Evolutionary conservation across 2,329 filamentous ascomycete species (phyloP).

Genomic region (Neopestalotiopsis sp.): DNA sequence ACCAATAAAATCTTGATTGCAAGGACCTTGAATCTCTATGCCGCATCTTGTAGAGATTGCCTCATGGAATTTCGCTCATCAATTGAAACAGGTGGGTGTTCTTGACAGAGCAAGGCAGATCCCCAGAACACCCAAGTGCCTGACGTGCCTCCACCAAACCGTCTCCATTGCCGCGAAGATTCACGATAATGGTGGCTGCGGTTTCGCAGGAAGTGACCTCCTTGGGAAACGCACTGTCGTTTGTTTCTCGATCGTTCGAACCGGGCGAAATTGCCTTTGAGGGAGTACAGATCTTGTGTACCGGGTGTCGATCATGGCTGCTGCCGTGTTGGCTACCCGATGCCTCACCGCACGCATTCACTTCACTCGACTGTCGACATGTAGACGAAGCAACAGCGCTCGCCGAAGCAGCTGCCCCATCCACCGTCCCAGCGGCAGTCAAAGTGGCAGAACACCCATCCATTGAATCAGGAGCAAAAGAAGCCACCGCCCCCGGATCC

Average conservation of each 20-base stretch:
- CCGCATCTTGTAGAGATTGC: not conserved
- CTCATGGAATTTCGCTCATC: conserved; percentile 31
- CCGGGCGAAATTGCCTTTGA: too few species aligned
- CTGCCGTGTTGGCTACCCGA: not conserved
- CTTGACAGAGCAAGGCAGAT: conserved; percentile 32
- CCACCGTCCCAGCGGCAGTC: not conserved
- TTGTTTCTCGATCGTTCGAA: too few species aligned
- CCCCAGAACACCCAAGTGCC: conserved; percentile 28
- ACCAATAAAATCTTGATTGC: not conserved
- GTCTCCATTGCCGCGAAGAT: conserved; percentile 30
- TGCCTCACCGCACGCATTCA: not conserved
- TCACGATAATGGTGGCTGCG: conserved; percentile 33
- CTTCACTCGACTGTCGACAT: not conserved
- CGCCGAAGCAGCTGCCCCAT: not conserved
- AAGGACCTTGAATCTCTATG: not conserved
- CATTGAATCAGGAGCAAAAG: not conserved
- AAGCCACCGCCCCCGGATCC: not conserved
- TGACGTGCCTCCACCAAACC: conserved; percentile 22
- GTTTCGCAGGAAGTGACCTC: conserved; percentile 33
- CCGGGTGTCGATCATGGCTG: too few species aligned
- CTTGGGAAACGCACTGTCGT: not conserved
- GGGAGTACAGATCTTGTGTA: not conserved
- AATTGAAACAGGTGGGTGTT: conserved; percentile 37
- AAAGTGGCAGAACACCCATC: not conserved
- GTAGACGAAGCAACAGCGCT: not conserved